Percentiles rank a stretch among this genome's conserved stretches.
Conservation (phyloP, 768 basidiomycete genomes). For the Tremella yokohamensis region DNA sequence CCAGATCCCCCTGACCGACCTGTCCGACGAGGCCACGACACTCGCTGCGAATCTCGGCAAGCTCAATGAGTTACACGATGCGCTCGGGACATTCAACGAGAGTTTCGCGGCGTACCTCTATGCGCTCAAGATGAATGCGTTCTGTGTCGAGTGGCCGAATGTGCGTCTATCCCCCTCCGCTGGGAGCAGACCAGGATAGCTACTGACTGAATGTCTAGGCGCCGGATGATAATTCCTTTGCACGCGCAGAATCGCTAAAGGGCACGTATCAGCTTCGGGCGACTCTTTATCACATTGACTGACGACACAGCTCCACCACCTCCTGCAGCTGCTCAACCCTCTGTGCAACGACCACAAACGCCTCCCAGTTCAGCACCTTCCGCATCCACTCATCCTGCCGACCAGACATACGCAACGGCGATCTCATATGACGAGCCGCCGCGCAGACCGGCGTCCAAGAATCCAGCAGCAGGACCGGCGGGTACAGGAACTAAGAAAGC, state of each 20-base stretch:
- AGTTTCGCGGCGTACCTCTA: constrained; percentile 88
- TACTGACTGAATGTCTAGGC: constrained; percentile 1
- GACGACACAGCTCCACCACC: neutral
- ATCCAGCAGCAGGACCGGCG: constrained; percentile 13
- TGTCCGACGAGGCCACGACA: constrained; percentile 80
- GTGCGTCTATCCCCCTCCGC: constrained; percentile 50
- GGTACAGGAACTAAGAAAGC: constrained; percentile 58
- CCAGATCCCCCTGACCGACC: constrained; percentile 75
- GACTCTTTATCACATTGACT: neutral
- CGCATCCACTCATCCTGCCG: constrained; percentile 19
- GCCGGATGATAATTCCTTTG: constrained; percentile 14
- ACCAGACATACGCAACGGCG: constrained; percentile 48
- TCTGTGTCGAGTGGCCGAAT: constrained; percentile 91
- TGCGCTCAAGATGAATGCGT: constrained; percentile 87
- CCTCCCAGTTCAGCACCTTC: neutral
- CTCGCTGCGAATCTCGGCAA: constrained; percentile 71
- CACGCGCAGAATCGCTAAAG: constrained; percentile 14
- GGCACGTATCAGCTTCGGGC: neutral
- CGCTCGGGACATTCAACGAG: constrained; percentile 83
- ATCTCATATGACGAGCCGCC: constrained; percentile 26
- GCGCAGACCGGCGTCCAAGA: constrained; percentile 46
- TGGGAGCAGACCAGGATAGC: neutral
- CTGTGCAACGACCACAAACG: neutral
- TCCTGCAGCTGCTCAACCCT: neutral
- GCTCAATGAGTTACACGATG: constrained; percentile 67